phyloP scores from a whole-genome alignment of 768 basidiomycete genomes.

The Rhizopogon salebrosus region DNA sequence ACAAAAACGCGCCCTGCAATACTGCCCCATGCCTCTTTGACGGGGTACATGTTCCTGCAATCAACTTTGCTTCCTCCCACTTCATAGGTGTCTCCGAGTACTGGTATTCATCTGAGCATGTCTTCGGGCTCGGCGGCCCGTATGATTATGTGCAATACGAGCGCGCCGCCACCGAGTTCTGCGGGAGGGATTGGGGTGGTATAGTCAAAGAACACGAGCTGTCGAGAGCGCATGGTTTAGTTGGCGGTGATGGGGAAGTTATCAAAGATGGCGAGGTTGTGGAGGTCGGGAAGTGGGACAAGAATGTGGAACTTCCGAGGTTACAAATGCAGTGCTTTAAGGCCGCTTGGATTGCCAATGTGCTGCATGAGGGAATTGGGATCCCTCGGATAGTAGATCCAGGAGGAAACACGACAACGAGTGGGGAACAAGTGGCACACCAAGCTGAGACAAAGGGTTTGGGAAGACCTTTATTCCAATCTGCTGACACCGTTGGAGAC shows the following conservation, averaged over 20 bases:
- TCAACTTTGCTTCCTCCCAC: constrained; percentile 88
- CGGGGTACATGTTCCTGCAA: constrained; percentile 88
- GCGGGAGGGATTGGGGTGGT: constrained; percentile 70
- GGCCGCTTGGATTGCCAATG: constrained; percentile 95
- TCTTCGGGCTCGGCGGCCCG: constrained; percentile 89
- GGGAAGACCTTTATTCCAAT: constrained; percentile 83
- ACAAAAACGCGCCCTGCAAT: constrained; percentile 78
- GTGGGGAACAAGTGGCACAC: constrained; percentile 63
- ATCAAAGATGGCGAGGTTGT: constrained; percentile 54
- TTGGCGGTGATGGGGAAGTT: constrained; percentile 66
- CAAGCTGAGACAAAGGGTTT: constrained; percentile 83
- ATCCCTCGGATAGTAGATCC: constrained; percentile 87
- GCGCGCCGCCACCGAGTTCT: constrained; percentile 84
- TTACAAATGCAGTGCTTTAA: constrained; percentile 99
- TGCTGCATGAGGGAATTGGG: constrained; percentile 93
- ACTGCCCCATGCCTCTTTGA: constrained; percentile 89
- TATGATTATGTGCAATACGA: constrained; percentile 98
- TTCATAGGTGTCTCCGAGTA: constrained; percentile 99
- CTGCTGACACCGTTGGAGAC: constrained; percentile 84
- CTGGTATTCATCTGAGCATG: constrained; percentile 98
- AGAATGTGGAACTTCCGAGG: constrained; percentile 74
- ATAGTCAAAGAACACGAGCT: constrained; percentile 63
- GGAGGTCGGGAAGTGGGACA: constrained; percentile 64
- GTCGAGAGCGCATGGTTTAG: constrained; percentile 40
- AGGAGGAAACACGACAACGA: constrained; percentile 70